These are phyloP conservation scores for Fusarium decemcellulare DNA, from an alignment of 2,329 filamentous ascomycete genomes.

Conservation along the genomic window DNA sequence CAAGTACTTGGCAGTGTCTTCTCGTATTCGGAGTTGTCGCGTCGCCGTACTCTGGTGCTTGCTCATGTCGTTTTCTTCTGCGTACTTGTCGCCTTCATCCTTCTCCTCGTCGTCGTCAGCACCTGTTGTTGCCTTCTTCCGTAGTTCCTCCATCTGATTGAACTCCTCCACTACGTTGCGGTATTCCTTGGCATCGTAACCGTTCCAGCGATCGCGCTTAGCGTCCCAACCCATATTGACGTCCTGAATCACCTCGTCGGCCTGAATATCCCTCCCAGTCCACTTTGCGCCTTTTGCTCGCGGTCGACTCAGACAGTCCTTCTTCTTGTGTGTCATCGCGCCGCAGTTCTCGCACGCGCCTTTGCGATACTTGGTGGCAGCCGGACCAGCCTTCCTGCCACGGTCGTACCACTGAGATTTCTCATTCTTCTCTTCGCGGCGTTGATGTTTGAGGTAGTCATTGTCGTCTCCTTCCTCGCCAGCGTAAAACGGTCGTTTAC, in stretches of 20 bases:
- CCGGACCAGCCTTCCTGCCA: slow-evolving; percentile 85
- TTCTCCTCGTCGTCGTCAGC: slow-evolving; percentile 66
- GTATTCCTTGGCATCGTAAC: slow-evolving; percentile 94
- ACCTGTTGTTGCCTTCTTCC: slow-evolving; percentile 65
- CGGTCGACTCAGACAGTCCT: slow-evolving; percentile 91
- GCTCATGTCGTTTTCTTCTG: slow-evolving; percentile 97
- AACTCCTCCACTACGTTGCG: slow-evolving; percentile 89
- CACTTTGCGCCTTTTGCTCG: slow-evolving; percentile 91
- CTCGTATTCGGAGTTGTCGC: slow-evolving; percentile 89
- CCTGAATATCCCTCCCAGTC: slow-evolving; percentile 93
- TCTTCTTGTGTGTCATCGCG: slow-evolving; percentile 95
- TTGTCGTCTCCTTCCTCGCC: slow-evolving; percentile 81
- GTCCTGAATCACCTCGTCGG: slow-evolving; percentile 89
- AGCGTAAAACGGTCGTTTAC: slow-evolving; percentile 97
- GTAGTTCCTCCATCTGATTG: slow-evolving; percentile 85
- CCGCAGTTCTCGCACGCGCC: slow-evolving; percentile 99
- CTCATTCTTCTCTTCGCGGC: slow-evolving; percentile 72
- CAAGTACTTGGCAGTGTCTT: slow-evolving; percentile 97
- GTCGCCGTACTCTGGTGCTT: slow-evolving; percentile 92
- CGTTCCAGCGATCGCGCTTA: slow-evolving; percentile 97
- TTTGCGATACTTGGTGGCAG: slow-evolving; percentile 97
- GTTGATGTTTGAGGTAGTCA: slow-evolving; percentile 98
- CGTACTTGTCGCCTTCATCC: slow-evolving; percentile 81
- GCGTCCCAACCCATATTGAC: slow-evolving; percentile 95
- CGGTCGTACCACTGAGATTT: slow-evolving; percentile 94